phyloP scores from a whole-genome alignment of 768 basidiomycete species.

The Rubroboletus pulcherrimus region DNA sequence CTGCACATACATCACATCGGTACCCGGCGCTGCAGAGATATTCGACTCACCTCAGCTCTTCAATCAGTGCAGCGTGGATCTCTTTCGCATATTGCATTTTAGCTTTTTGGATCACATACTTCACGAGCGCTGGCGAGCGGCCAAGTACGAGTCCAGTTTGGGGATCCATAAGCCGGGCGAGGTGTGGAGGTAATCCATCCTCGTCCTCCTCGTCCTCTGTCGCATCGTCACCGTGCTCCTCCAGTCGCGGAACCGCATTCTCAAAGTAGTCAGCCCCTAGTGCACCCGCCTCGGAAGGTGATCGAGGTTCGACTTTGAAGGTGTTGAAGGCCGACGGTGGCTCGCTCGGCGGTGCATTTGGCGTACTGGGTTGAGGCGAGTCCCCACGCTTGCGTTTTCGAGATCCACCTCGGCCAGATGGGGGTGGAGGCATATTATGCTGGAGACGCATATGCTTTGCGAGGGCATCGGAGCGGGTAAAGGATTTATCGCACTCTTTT shows the following conservation, averaged over 20 bases:
- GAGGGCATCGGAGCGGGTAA: slow-evolving; percentile 91
- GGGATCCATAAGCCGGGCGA: slow-evolving; percentile 49
- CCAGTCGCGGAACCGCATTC: slow-evolving; percentile 10
- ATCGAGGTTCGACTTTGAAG: slow-evolving; percentile 60
- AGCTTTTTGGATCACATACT: slow-evolving; percentile 68
- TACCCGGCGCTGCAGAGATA: background rate
- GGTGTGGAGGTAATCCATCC: slow-evolving; percentile 53
- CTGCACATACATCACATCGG: slow-evolving; percentile 16
- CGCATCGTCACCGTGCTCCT: slow-evolving; percentile 18
- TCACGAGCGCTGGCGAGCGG: slow-evolving; percentile 63
- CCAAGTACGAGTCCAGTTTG: slow-evolving; percentile 63
- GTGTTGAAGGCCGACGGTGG: slow-evolving; percentile 46
- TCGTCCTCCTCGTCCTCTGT: slow-evolving; percentile 32
- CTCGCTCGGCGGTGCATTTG: slow-evolving; percentile 17
- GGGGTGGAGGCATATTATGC: slow-evolving; percentile 72
- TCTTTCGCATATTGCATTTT: slow-evolving; percentile 67
- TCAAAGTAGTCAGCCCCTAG: slow-evolving; percentile 34
- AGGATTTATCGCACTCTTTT: slow-evolving; percentile 89
- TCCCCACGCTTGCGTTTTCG: slow-evolving; percentile 66
- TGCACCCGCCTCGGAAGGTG: slow-evolving; percentile 36
- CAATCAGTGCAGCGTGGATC: slow-evolving; percentile 60
- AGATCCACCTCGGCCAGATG: slow-evolving; percentile 65
- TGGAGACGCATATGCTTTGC: slow-evolving; percentile 90
- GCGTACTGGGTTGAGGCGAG: slow-evolving; percentile 22
- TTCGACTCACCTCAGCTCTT: slow-evolving; percentile 49